Conservation (phyloP, 164 flowering plant genomes). For the Aristolochia fimbriata region DNA sequence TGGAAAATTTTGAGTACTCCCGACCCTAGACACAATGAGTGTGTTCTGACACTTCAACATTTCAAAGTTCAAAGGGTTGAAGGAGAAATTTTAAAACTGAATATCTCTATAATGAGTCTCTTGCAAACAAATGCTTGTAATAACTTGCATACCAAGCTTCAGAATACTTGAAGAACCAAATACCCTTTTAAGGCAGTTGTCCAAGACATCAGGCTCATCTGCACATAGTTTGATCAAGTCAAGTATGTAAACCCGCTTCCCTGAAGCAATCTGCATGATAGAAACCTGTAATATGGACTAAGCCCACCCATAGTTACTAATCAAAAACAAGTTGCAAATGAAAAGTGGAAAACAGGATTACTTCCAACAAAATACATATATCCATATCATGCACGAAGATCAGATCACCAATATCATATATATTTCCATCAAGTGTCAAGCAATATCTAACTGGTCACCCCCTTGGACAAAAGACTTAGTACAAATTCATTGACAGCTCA, state of each 20-base stretch:
- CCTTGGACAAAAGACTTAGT: too few species aligned
- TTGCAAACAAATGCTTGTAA: slow-evolving; percentile 1
- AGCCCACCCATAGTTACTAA: neutral
- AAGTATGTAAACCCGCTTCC: slow-evolving; percentile 57
- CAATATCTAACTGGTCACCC: too few species aligned
- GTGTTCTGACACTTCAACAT: too few species aligned
- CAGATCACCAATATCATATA: too few species aligned
- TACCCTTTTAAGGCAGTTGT: slow-evolving; percentile 55
- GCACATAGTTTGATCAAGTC: slow-evolving; percentile 69
- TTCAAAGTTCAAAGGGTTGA: neutral
- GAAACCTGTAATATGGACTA: slow-evolving; percentile 62
- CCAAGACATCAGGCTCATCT: slow-evolving; percentile 45
- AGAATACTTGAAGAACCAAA: slow-evolving; percentile 66
- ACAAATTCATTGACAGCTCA: too few species aligned
- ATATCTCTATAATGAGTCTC: neutral
- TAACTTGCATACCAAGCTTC: slow-evolving; percentile 64
- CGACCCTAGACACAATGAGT: too few species aligned
- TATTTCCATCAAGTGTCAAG: too few species aligned
- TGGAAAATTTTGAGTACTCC: too few species aligned
- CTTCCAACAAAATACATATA: too few species aligned
- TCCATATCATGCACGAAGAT: too few species aligned
- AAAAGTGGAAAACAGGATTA: too few species aligned
- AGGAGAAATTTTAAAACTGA: neutral
- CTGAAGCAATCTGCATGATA: slow-evolving; percentile 92
- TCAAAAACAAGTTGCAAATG: too few species aligned